These are phyloP conservation scores for Apiotrichum akiyoshidainum DNA, from an alignment of 1,284 basidiomycete species.

Conservation along the genomic window DNA sequence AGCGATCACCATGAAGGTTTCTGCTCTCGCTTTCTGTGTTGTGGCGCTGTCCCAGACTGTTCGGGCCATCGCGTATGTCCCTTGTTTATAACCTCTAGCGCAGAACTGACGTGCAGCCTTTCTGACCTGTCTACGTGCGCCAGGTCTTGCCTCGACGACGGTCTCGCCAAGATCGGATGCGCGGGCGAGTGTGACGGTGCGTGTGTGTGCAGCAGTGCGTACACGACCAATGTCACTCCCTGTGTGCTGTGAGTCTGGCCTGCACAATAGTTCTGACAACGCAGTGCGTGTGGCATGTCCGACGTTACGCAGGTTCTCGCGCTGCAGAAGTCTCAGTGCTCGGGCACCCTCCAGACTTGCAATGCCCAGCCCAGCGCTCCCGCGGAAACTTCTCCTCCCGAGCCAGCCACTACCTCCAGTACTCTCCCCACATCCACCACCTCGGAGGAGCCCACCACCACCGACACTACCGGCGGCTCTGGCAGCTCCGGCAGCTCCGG, in stretches of 20 bases:
- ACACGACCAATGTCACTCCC: neutral
- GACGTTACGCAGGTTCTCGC: neutral
- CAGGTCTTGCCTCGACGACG: neutral
- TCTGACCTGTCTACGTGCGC: slow-evolving; percentile 1
- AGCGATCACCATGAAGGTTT: too few relatives aligned
- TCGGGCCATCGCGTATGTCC: too few relatives aligned
- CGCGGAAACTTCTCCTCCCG: too few relatives aligned
- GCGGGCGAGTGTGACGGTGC: neutral
- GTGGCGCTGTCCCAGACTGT: too few relatives aligned
- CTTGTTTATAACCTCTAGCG: too few relatives aligned
- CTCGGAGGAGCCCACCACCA: neutral
- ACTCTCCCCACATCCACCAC: neutral
- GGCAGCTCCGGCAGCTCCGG: neutral
- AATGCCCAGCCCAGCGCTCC: neutral
- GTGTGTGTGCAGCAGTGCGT: neutral
- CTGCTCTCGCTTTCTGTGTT: too few relatives aligned
- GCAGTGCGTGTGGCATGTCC: neutral
- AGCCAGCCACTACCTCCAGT: neutral
- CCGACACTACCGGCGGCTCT: neutral
- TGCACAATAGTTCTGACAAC: too few relatives aligned
- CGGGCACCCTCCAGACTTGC: neutral
- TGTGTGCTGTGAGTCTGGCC: neutral
- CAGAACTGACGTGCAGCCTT: neutral
- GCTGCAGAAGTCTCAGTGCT: neutral
- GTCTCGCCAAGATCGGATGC: neutral